phyloP scores from a whole-genome alignment of 2,329 filamentous ascomycete genomes.

The Dactylellina parvicollis region DNA sequence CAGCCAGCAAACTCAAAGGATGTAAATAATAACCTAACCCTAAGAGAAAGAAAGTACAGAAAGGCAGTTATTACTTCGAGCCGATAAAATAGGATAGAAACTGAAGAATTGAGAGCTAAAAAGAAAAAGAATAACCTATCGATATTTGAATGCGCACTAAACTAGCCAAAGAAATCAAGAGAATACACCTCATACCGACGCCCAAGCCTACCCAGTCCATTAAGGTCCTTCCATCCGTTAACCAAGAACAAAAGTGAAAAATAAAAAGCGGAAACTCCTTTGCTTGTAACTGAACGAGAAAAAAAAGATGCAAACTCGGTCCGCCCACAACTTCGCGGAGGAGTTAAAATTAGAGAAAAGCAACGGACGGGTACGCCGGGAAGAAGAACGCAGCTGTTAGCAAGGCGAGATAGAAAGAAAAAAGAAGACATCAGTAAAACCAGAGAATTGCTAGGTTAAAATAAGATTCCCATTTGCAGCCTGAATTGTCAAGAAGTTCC shows the following conservation, averaged over 20 bases:
- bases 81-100: not conserved
- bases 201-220: not conserved
- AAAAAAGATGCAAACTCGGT: not conserved
- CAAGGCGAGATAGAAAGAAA: not conserved
- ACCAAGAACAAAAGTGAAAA: not conserved
- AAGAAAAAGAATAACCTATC: not conserved
- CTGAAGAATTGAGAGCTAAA: not conserved
- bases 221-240: slow-evolving; percentile 3
- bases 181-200: not conserved
- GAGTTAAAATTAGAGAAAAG: not conserved
- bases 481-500: not conserved
- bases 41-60: not conserved
- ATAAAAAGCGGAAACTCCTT: slow-evolving; percentile 9
- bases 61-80: not conserved
- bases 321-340: not conserved
- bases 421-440: not conserved
- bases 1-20: not conserved
- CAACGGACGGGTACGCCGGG: not conserved
- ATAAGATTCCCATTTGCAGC: not conserved
- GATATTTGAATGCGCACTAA: too few relatives aligned
- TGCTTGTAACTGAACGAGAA: slow-evolving; percentile 9
- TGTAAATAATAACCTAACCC: not conserved
- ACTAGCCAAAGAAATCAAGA: not conserved
- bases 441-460: not conserved
- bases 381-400: not conserved